A percentile compares a stretch with the other conserved stretches of the same genome.
phyloP scores from a whole-genome alignment of 2,329 filamentous ascomycete genomes.

The Sphaerulina musiva region DNA sequence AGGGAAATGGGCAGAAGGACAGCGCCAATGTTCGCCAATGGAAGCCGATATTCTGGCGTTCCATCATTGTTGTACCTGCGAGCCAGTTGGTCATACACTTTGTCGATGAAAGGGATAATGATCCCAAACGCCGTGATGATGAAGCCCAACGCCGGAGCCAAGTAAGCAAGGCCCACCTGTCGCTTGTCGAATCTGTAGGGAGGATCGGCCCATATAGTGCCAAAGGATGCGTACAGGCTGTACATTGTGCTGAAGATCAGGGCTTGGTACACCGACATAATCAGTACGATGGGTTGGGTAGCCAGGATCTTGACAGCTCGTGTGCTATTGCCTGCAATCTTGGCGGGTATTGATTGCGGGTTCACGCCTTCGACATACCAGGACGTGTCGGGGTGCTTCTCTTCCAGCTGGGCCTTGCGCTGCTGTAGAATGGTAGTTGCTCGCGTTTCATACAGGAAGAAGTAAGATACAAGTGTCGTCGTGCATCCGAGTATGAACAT shows the following conservation, averaged over 20 bases:
- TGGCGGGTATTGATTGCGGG: slow-evolving; percentile 31
- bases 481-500: slow-evolving; percentile 35
- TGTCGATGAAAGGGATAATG: slow-evolving; percentile 40
- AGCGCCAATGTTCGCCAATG: slow-evolving; percentile 41
- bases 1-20: slow-evolving; percentile 39
- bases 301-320: slow-evolving; percentile 38
- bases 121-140: slow-evolving; percentile 40
- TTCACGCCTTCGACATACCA: slow-evolving; percentile 40
- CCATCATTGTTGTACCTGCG: slow-evolving; percentile 36
- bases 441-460: slow-evolving; percentile 40
- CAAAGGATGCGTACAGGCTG: slow-evolving; percentile 37
- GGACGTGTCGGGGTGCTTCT: slow-evolving; percentile 31
- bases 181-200: slow-evolving; percentile 40
- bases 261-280: slow-evolving; percentile 42
- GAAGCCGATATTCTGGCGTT: slow-evolving; percentile 40
- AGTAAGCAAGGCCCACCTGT: slow-evolving; percentile 39
- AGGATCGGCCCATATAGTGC: slow-evolving; percentile 16
- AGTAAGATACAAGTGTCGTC: slow-evolving; percentile 38
- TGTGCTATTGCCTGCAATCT: slow-evolving; percentile 35
- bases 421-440: slow-evolving; percentile 35
- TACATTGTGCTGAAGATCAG: slow-evolving; percentile 42
- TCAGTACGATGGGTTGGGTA: slow-evolving; percentile 40
- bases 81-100: slow-evolving; percentile 40
- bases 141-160: slow-evolving; percentile 39
- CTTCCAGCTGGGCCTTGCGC: slow-evolving; percentile 33